phyloP scores from a whole-genome alignment of 768 basidiomycete genomes.

The Kwoniella europaea region DNA sequence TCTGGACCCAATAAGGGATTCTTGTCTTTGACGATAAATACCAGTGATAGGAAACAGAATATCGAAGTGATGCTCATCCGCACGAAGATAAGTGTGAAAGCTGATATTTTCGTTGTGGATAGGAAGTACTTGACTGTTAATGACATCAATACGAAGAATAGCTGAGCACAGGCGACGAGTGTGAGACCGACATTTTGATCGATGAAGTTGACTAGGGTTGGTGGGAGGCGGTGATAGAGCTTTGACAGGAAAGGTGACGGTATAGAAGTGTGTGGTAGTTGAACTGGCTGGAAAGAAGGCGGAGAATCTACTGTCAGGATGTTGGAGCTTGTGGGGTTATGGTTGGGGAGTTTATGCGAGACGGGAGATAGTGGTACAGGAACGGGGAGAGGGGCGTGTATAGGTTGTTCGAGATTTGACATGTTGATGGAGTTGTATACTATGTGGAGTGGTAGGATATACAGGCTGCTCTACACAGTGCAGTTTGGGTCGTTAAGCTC shows the following conservation, averaged over 20 bases:
- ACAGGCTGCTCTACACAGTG: background rate
- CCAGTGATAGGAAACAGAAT: constrained; percentile 65
- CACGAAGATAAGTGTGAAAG: constrained; percentile 64
- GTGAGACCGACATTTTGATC: constrained; percentile 66
- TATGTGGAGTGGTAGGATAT: background rate
- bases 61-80: constrained; percentile 69
- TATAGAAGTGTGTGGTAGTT: background rate
- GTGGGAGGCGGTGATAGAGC: constrained; percentile 6
- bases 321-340: background rate
- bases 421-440: background rate
- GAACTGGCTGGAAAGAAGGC: background rate
- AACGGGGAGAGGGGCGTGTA: constrained; percentile 4
- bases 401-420: background rate
- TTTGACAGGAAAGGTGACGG: background rate
- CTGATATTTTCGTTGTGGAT: constrained; percentile 35
- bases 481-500: background rate
- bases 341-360: constrained; percentile 2
- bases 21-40: constrained; percentile 59
- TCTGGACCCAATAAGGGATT: constrained; percentile 74
- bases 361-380: constrained; percentile 23
- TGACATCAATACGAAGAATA: constrained; percentile 67
- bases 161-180: constrained; percentile 66
- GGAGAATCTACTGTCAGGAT: constrained; percentile 14
- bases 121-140: constrained; percentile 70
- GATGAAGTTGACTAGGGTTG: constrained; percentile 11